Evolutionary conservation across 306 rosid species (phyloP).

Genomic region (Cucumis sativus): DNA sequence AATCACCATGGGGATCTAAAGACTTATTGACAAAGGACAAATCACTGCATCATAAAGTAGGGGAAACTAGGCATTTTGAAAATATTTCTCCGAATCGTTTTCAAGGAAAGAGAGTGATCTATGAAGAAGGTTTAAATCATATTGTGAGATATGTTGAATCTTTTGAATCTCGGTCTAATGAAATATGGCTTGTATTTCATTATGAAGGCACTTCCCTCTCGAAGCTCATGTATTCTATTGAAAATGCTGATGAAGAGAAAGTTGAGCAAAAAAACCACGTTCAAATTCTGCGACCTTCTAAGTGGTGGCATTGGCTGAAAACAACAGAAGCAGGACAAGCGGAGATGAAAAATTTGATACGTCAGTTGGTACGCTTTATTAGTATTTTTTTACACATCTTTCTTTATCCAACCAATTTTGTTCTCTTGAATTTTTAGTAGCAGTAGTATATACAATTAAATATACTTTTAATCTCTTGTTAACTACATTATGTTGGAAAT

Average conservation of each 20-base stretch:
- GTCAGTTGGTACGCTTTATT: slow-evolving; percentile 71
- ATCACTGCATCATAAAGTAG: slow-evolving; percentile 11
- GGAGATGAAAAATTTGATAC: slow-evolving; percentile 70
- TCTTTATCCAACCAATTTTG: neutral
- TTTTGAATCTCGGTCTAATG: slow-evolving; percentile 75
- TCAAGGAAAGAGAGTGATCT: slow-evolving; percentile 13
- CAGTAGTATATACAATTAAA: neutral
- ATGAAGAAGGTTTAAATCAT: slow-evolving; percentile 87
- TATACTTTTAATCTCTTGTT: neutral
- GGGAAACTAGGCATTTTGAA: slow-evolving; percentile 26
- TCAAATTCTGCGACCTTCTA: slow-evolving; percentile 64
- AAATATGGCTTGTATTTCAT: slow-evolving; percentile 90
- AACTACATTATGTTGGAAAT: neutral
- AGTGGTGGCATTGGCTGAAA: slow-evolving; percentile 99
- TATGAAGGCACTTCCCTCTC: slow-evolving; percentile 77
- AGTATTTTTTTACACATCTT: neutral
- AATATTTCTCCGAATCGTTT: slow-evolving; percentile 26
- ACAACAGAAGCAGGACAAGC: slow-evolving; percentile 79
- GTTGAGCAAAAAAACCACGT: slow-evolving; percentile 39
- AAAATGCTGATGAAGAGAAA: slow-evolving; percentile 42
- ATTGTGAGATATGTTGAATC: slow-evolving; percentile 93
- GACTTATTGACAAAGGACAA: slow-evolving; percentile 20
- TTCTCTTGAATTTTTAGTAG: neutral
- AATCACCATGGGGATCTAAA: slow-evolving; percentile 23
- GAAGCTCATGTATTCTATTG: slow-evolving; percentile 63